Percentiles rank a stretch among this genome's conserved stretches.
Evolutionary conservation across 2,329 filamentous ascomycete genomes (phyloP).

Genomic region (Colletotrichum acutatum): DNA sequence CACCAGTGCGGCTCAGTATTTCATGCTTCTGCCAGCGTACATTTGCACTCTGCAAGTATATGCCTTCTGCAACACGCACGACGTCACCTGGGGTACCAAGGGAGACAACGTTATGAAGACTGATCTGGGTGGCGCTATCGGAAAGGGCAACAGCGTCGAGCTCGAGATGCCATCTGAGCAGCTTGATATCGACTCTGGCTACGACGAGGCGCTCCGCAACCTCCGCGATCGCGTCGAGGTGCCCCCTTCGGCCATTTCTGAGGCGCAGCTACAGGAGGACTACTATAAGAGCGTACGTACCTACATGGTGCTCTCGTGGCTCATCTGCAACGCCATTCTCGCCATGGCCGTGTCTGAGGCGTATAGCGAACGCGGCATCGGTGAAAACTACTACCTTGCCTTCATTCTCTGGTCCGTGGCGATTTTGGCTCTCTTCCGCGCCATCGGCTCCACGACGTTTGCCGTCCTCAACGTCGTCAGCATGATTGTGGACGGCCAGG

Average conservation of each 20-base stretch:
- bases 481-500: constrained; percentile 85
- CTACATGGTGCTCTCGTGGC: constrained; percentile 97
- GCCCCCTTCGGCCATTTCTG: constrained; percentile 67
- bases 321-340: constrained; percentile 89
- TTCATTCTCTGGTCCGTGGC: constrained; percentile 96
- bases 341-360: constrained; percentile 93
- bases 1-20: constrained; percentile 91
- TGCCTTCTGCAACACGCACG: constrained; percentile 99
- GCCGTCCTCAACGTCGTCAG: constrained; percentile 86
- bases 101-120: constrained; percentile 96
- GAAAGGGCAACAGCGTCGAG: constrained; percentile 82
- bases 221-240: constrained; percentile 94
- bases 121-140: constrained; percentile 87
- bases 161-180: constrained; percentile 98
- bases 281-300: constrained; percentile 98
- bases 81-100: constrained; percentile 99
- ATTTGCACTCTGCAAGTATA: constrained; percentile 98
- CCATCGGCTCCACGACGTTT: constrained; percentile 83
- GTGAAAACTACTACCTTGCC: constrained; percentile 87
- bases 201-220: constrained; percentile 96
- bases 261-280: constrained; percentile 92
- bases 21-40: constrained; percentile 89
- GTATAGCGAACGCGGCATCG: constrained; percentile 77
- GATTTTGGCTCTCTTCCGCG: constrained; percentile 85
- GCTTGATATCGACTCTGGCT: constrained; percentile 96